Conservation (phyloP, 169 alveolate species). For the Cryptosporidium ubiquitum region DNA sequence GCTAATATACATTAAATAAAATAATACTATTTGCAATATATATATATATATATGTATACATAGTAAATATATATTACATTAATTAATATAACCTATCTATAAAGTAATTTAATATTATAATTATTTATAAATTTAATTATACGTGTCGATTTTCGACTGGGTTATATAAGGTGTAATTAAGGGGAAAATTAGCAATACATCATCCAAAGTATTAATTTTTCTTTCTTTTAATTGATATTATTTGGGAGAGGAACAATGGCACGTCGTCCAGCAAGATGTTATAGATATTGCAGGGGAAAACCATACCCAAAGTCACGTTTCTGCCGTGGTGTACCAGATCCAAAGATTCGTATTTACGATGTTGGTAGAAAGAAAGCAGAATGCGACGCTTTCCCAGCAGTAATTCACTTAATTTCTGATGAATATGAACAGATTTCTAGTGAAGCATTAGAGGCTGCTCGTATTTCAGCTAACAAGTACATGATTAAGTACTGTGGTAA, state of each 20-base stretch:
- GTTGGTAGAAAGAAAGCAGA: slow-evolving; percentile 97
- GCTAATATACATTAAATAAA: neutral
- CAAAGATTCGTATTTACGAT: slow-evolving; percentile 98
- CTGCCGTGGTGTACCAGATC: slow-evolving; percentile 99
- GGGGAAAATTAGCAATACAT: neutral
- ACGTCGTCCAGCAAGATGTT: slow-evolving; percentile 99
- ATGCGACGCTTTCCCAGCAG: slow-evolving; percentile 96
- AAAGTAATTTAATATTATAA: neutral
- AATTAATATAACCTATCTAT: no score
- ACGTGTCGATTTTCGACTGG: slow-evolving; percentile 28
- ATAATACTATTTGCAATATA: neutral
- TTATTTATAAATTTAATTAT: neutral
- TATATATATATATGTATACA: neutral
- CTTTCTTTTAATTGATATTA: slow-evolving; percentile 8
- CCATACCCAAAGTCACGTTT: slow-evolving; percentile 99
- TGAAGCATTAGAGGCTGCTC: slow-evolving; percentile 99
- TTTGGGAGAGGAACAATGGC: slow-evolving; percentile 90
- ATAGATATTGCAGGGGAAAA: slow-evolving; percentile 97
- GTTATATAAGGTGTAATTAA: neutral
- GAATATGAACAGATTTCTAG: slow-evolving; percentile 98
- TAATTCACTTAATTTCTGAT: slow-evolving; percentile 97
- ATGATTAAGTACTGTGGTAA: slow-evolving; percentile 96
- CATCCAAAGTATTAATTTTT: neutral
- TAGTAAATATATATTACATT: neutral
- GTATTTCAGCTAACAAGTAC: slow-evolving; percentile 98